These are phyloP conservation scores for Rhizoclosmatium globosum DNA, from an alignment of 192 early-diverging fungal genomes.

Conservation along the genomic window DNA sequence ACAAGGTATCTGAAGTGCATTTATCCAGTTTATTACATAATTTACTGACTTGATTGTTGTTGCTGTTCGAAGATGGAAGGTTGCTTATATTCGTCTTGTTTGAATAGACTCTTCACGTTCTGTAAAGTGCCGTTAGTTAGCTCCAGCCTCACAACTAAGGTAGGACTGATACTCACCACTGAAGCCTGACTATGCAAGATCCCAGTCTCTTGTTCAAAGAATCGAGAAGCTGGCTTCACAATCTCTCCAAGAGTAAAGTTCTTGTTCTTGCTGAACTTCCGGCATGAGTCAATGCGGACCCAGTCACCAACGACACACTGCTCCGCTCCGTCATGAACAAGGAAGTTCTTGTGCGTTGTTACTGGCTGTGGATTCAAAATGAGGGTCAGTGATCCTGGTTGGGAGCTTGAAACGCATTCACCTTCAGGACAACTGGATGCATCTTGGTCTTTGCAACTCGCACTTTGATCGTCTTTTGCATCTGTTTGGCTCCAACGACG, in stretches of 20 bases:
- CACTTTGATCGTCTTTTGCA: slow-evolving; percentile 89
- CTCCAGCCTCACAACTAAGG: background rate
- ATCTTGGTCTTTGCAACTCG: slow-evolving; percentile 77
- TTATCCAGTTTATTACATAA: too few species aligned
- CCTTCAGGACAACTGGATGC: slow-evolving; percentile 88
- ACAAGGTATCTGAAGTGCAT: too few species aligned
- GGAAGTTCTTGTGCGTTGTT: slow-evolving; percentile 82
- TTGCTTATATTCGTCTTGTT: slow-evolving; percentile 37
- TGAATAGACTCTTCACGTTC: slow-evolving; percentile 21
- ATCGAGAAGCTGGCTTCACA: slow-evolving; percentile 48
- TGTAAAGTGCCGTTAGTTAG: background rate
- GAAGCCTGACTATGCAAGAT: slow-evolving; percentile 53
- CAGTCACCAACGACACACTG: slow-evolving; percentile 87
- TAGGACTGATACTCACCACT: slow-evolving; percentile 11
- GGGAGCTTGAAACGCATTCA: slow-evolving; percentile 30
- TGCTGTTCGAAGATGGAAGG: slow-evolving; percentile 25
- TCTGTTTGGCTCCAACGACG: slow-evolving; percentile 70
- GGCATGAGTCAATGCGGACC: slow-evolving; percentile 90
- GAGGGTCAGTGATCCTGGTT: background rate
- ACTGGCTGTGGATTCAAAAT: slow-evolving; percentile 64
- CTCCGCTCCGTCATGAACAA: slow-evolving; percentile 87
- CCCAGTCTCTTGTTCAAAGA: slow-evolving; percentile 45
- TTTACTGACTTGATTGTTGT: background rate
- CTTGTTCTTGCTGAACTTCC: slow-evolving; percentile 88
- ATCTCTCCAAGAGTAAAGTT: slow-evolving; percentile 90